Conservation (phyloP, 345 rosid species). For the Passiflora organensis region DNA sequence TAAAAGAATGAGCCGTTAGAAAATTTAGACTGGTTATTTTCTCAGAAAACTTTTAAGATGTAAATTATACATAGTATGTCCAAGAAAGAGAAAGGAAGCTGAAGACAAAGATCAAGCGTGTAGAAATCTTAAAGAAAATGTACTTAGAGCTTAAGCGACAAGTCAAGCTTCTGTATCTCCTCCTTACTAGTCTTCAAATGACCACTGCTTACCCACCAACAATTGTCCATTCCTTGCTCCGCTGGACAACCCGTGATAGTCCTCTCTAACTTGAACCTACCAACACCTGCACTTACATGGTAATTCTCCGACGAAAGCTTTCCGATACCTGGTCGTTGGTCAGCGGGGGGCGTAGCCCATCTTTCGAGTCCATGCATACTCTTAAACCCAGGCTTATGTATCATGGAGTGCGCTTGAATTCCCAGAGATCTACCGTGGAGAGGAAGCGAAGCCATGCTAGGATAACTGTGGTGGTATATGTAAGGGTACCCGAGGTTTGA, state of each 20-base stretch:
- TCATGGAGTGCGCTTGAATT: slow-evolving; percentile 57
- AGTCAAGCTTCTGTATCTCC: slow-evolving; percentile 47
- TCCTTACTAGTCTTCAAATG: slow-evolving; percentile 35
- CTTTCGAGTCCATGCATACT: slow-evolving; percentile 29
- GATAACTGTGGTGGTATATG: slow-evolving; percentile 22
- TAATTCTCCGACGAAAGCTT: slow-evolving; percentile 34
- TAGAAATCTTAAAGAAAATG: slow-evolving; percentile 3
- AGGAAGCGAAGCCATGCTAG: slow-evolving; percentile 49
- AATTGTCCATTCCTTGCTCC: slow-evolving; percentile 17
- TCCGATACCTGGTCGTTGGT: slow-evolving; percentile 52
- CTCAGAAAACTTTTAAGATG: too few species aligned
- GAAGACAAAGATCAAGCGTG: neutral
- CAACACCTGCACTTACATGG: slow-evolving; percentile 19
- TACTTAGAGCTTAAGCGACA: slow-evolving; percentile 61
- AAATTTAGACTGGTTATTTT: too few species aligned
- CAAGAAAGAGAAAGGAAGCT: slow-evolving; percentile 17
- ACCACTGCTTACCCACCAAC: slow-evolving; percentile 26
- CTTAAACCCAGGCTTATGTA: slow-evolving; percentile 43
- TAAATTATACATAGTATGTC: slow-evolving; percentile 25
- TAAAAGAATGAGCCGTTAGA: too few species aligned
- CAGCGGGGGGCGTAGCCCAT: slow-evolving; percentile 45
- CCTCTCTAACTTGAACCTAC: slow-evolving; percentile 38
- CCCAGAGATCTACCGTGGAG: slow-evolving; percentile 59
- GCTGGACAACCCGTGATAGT: slow-evolving; percentile 21
- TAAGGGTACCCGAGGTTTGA: slow-evolving; percentile 51